Evolutionary conservation across 202 grass and related monocot species (phyloP), one percentile per base, ranked within the genome.

Genomic region (Carex arenaria): DNA sequence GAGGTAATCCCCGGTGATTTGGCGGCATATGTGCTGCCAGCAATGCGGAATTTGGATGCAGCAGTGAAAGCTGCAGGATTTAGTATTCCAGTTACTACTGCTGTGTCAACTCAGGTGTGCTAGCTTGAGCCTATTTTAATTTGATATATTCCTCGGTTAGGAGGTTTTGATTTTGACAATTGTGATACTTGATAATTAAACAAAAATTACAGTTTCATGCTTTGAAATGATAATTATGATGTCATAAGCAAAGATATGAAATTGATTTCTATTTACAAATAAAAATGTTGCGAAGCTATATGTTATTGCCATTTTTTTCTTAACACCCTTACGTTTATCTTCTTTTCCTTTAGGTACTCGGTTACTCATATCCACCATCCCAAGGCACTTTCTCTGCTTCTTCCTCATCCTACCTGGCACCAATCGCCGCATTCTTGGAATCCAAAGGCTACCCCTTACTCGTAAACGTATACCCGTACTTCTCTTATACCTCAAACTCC

Each of bases 391-490:
- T 97, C 87, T 97, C 95, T 3, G 89, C 90, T 56, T 83, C 92
- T 1, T 69, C 86, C 34, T 61, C 90, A 18, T 64, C 87, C 7
- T 10, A 81, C 17, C 61, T 97, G 7, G 80, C n/a, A 13, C 89
- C 87, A 5, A 89, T 98, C 64, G 76, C 67, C 0, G 83, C 87
- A 1, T 94, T 86, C 82, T 86, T 98, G 60, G 68, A 84, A 49
- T 80, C 90, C 3, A 85, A 80, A 63, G 40, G 72, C 51, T 49
- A 83, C 36, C 87, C 95, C 3, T 91, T 98, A 28, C 92, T 98
- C 7, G 86, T 87, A 36, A 98, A 98, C 80, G 86, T 86, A 12
- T 97, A 97, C 87, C 95, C 95, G 0, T 97, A 97, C 87, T 97
- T 97, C 82, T 85, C 92, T 22, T 98, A 98, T 84, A 32, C 92